phyloP scores from a whole-genome alignment of 164 flowering plant genomes.

The Malania oleifera region DNA sequence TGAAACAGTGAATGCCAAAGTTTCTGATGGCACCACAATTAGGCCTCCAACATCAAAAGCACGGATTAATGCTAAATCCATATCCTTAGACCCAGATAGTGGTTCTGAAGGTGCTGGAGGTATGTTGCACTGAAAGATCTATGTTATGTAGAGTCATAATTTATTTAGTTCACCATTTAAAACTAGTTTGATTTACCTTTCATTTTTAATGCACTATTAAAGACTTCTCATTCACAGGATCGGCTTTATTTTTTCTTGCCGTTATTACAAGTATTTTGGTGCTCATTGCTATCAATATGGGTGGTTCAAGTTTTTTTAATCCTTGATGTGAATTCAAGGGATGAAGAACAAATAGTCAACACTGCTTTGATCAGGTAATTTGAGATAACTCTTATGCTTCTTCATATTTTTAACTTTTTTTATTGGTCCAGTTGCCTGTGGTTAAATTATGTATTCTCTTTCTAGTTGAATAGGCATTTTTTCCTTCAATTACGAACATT shows the following conservation, averaged over 20 bases:
- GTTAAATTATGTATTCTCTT: no score
- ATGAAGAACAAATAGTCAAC: no score
- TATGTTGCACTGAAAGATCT: conserved; percentile 7
- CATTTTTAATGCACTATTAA: not conserved
- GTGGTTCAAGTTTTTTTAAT: conserved; percentile 77
- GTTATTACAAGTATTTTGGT: conserved; percentile 58
- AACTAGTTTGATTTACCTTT: not conserved
- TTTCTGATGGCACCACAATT: conserved; percentile 25
- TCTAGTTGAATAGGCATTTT: no score
- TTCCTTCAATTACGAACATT: no score
- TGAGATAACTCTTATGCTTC: no score
- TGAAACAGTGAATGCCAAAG: conserved; percentile 48
- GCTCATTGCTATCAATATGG: conserved; percentile 58
- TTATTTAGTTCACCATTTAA: not conserved
- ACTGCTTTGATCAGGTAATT: no score
- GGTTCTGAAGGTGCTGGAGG: conserved; percentile 36
- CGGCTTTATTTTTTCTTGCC: conserved; percentile 70
- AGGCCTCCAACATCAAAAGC: conserved; percentile 21
- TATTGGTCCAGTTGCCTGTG: no score
- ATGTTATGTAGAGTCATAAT: not conserved
- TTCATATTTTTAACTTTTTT: no score
- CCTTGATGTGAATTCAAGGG: conserved; percentile 59
- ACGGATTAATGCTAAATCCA: conserved; percentile 19
- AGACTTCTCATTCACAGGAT: conserved; percentile 36
- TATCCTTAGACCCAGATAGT: conserved; percentile 27